Conservation (phyloP, 768 basidiomycete species). For the Pleurotus eryngii region DNA sequence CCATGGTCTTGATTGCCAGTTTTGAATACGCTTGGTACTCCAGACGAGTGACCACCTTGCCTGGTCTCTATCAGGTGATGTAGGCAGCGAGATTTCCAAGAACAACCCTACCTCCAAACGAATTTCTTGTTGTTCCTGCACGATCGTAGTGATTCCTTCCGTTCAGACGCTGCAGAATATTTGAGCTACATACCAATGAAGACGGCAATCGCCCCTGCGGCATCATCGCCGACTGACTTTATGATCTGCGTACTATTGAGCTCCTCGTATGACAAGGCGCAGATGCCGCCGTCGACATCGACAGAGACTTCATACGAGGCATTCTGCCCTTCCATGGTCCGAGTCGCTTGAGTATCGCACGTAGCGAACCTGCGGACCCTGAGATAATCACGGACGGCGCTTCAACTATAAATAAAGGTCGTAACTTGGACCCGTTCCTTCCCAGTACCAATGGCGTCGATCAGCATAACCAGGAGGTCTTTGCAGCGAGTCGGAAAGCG, state of each 20-base stretch:
- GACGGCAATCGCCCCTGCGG: constrained; percentile 68
- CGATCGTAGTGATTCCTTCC: not conserved
- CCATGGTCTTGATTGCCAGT: constrained; percentile 76
- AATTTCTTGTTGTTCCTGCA: constrained; percentile 72
- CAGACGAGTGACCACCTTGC: constrained; percentile 65
- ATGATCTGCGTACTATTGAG: constrained; percentile 60
- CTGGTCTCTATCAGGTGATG: constrained; percentile 29
- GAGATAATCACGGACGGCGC: no score
- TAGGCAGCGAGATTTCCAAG: not conserved
- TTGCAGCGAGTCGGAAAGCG: not conserved
- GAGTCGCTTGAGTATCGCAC: not conserved
- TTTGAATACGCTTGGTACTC: constrained; percentile 85
- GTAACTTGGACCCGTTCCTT: no score
- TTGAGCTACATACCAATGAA: constrained; percentile 56
- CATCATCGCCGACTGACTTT: constrained; percentile 56
- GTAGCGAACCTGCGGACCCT: not conserved
- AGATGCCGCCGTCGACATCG: constrained; percentile 44
- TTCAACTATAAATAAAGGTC: no score
- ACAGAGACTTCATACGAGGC: constrained; percentile 42
- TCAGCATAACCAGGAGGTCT: not conserved
- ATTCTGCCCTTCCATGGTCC: constrained; percentile 8
- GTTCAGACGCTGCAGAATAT: not conserved
- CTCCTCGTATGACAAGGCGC: constrained; percentile 53
- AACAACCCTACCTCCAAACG: constrained; percentile 63
- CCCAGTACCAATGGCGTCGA: not conserved